Conservation (phyloP, 176 grass and related monocot genomes). For the Oryza meyeriana region DNA sequence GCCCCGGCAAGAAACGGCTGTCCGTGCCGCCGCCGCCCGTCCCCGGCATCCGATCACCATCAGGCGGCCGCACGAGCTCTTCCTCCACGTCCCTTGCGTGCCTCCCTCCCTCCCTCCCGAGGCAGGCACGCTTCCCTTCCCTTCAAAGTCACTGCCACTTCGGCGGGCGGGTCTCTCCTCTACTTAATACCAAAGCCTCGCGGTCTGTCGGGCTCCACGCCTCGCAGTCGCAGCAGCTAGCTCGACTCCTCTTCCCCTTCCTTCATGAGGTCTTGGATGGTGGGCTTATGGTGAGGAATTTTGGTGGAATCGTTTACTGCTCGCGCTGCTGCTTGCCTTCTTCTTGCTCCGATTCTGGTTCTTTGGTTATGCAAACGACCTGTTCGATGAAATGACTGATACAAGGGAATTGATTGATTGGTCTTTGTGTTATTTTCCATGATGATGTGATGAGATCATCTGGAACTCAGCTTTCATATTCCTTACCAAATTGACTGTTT, state of each 20-base stretch:
- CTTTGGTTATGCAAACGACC: not conserved
- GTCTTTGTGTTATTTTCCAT: not conserved
- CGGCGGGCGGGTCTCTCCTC: not conserved
- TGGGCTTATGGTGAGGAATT: slow-evolving; percentile 27
- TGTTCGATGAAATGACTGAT: slow-evolving; percentile 17
- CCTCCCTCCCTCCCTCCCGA: not conserved
- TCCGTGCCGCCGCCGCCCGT: not conserved
- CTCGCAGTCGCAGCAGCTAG: not conserved
- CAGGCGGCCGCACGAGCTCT: not conserved
- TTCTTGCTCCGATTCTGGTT: not conserved
- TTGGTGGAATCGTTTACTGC: not conserved
- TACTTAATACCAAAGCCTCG: slow-evolving; percentile 34
- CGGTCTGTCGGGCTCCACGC: not conserved
- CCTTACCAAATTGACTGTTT: not conserved
- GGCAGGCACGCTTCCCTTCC: slow-evolving; percentile 23
- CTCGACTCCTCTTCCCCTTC: not conserved
- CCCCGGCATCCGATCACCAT: slow-evolving; percentile 30
- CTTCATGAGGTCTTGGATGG: not conserved
- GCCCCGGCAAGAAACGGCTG: slow-evolving; percentile 26
- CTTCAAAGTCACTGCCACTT: slow-evolving; percentile 49
- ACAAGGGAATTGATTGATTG: not conserved
- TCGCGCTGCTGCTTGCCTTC: not conserved
- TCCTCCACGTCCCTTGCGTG: slow-evolving; percentile 12
- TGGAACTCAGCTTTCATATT: not conserved
- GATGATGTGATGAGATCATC: not conserved